Percentiles rank a stretch among this genome's conserved stretches.
phyloP scores from a whole-genome alignment of 306 rosid genomes.

The Senna siamea region DNA sequence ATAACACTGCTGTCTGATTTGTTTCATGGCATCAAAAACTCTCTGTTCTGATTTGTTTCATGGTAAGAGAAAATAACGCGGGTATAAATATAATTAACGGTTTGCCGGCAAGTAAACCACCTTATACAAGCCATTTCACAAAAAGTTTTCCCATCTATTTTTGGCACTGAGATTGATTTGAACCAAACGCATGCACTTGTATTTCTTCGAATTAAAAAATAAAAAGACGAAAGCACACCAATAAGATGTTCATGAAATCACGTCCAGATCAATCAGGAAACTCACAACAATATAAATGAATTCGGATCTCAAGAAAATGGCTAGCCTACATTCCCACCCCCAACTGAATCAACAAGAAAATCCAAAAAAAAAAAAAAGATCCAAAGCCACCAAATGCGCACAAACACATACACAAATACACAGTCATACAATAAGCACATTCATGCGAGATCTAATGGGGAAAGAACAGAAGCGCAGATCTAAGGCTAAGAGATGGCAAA shows the following conservation, averaged over 20 bases:
- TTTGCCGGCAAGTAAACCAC: neutral
- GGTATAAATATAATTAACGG: neutral
- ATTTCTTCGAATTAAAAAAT: neutral
- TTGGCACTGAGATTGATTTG: neutral
- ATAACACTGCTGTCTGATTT: constrained; percentile 19
- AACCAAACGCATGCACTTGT: neutral
- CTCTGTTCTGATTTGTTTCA: constrained; percentile 17
- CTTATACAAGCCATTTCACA: neutral
- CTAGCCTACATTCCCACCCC: neutral
- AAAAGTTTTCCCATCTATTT: neutral
- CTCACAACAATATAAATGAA: neutral
- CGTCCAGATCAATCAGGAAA: constrained; percentile 15
- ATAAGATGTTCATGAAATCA: constrained; percentile 3
- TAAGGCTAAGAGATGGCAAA: neutral
- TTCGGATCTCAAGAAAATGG: neutral
- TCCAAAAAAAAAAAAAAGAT: constrained; percentile 11
- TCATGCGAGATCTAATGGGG: constrained; percentile 49
- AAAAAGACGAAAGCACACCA: neutral
- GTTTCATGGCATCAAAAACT: neutral
- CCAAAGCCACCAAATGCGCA: constrained; percentile 6
- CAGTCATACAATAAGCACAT: neutral
- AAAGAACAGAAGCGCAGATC: constrained; percentile 45
- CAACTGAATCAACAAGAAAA: neutral
- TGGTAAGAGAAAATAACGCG: neutral
- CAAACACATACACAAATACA: neutral